These are phyloP conservation scores for Diplotaxis tenuifolia DNA, from an alignment of 345 rosid genomes.

Conservation along the genomic window DNA sequence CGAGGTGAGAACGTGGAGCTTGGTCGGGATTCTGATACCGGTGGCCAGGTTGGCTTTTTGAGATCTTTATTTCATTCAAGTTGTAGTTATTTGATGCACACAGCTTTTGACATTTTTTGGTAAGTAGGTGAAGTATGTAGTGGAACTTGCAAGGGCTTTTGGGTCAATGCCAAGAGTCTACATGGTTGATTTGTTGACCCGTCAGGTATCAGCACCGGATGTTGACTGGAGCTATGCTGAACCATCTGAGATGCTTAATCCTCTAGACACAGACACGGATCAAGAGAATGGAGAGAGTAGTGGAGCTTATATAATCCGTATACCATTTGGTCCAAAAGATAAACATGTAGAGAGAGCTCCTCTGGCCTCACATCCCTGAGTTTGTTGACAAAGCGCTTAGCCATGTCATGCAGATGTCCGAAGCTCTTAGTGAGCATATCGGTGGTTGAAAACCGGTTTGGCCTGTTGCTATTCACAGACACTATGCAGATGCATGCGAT, in stretches of 20 bases:
- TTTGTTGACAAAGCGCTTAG: conserved; percentile 69
- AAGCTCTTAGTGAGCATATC: conserved; percentile 65
- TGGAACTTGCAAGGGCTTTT: conserved; percentile 78
- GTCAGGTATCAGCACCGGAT: conserved; percentile 67
- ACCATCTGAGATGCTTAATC: conserved; percentile 66
- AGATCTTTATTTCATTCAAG: neutral
- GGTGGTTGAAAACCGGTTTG: conserved; percentile 56
- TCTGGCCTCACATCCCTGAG: conserved; percentile 70
- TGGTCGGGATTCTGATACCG: conserved; percentile 79
- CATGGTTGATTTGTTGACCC: conserved; percentile 68
- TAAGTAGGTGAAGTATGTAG: conserved; percentile 68
- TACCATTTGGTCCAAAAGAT: conserved; percentile 70
- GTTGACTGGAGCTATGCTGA: conserved; percentile 70
- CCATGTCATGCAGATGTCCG: conserved; percentile 69
- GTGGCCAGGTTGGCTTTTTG: conserved; percentile 60
- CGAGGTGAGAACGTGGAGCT: conserved; percentile 80
- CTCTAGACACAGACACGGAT: conserved; percentile 33
- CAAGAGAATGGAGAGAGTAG: conserved; percentile 68
- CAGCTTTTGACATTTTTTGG: neutral
- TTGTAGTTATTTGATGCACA: neutral
- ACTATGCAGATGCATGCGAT: conserved; percentile 74
- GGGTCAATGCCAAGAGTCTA: conserved; percentile 73
- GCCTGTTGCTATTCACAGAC: conserved; percentile 76
- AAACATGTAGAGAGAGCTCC: conserved; percentile 56
- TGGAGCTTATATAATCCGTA: conserved; percentile 66